These are phyloP conservation scores for Nakazawaea siamensis DNA, from an alignment of 805 yeast species.

Conservation along the genomic window DNA sequence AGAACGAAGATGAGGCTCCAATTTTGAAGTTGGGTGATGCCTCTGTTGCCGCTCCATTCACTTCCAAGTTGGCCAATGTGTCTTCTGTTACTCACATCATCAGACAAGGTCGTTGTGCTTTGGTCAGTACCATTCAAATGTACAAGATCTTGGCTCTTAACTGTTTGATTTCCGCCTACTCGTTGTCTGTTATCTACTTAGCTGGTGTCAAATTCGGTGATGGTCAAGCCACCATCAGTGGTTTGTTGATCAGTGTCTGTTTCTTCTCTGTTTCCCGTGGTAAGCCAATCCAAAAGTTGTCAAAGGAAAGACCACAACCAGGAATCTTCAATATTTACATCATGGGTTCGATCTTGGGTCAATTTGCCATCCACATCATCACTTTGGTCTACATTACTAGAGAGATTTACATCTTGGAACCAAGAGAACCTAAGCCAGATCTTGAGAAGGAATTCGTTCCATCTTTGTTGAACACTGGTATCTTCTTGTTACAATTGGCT, in stretches of 20 bases:
- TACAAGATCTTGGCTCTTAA: constrained; percentile 95
- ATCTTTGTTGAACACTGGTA: constrained; percentile 90
- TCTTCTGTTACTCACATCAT: constrained; percentile 87
- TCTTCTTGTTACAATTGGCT: constrained; percentile 86
- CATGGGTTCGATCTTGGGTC: constrained; percentile 96
- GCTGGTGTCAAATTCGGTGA: constrained; percentile 99
- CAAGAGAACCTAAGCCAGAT: constrained; percentile 86
- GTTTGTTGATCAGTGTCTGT: constrained; percentile 84
- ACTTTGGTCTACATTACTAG: constrained; percentile 76
- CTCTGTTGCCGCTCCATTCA: constrained; percentile 97
- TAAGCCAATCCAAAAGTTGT: constrained; percentile 77
- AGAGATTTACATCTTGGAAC: constrained; percentile 82
- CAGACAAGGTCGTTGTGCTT: constrained; percentile 97
- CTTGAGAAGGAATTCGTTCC: constrained; percentile 85
- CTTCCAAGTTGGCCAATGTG: constrained; percentile 88
- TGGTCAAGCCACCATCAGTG: constrained; percentile 96
- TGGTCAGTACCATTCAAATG: constrained; percentile 97
- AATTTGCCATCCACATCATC: constrained; percentile 85
- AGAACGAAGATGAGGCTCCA: constrained; percentile 76
- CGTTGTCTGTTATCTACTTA: constrained; percentile 84
- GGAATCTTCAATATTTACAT: constrained; percentile 93
- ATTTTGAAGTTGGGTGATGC: constrained; percentile 95
- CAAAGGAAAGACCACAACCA: constrained; percentile 93
- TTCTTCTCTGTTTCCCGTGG: constrained; percentile 94
- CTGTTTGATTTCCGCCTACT: constrained; percentile 94